Evolutionary conservation across 805 yeast species (phyloP).

Genomic region (Deakozyma indianensis): DNA sequence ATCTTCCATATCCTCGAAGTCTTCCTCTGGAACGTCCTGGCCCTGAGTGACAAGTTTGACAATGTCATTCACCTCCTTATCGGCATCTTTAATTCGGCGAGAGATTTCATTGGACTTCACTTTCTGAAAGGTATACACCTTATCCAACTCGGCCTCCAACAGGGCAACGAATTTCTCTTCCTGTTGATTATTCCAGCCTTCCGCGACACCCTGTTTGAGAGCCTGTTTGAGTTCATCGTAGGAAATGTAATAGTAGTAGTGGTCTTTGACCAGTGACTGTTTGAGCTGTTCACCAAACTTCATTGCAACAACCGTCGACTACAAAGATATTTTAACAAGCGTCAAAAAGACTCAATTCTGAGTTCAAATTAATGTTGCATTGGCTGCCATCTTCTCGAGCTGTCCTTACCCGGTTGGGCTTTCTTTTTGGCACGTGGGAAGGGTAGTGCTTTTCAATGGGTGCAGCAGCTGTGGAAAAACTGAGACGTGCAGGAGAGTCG

Average conservation of each 20-base stretch:
- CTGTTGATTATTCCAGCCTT: slow-evolving; percentile 55
- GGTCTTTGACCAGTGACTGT: slow-evolving; percentile 79
- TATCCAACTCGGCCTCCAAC: slow-evolving; percentile 77
- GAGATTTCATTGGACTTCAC: slow-evolving; percentile 76
- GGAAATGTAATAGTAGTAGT: slow-evolving; percentile 77
- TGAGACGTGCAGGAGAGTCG: too few relatives aligned
- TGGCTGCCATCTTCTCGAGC: too few relatives aligned
- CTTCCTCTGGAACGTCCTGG: slow-evolving; percentile 37
- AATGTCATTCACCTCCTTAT: slow-evolving; percentile 52
- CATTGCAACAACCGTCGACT: too few relatives aligned
- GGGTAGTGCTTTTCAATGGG: too few relatives aligned
- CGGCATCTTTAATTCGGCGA: slow-evolving; percentile 74
- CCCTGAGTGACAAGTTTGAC: slow-evolving; percentile 28
- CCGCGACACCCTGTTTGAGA: slow-evolving; percentile 52
- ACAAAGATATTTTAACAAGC: too few relatives aligned
- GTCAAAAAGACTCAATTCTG: too few relatives aligned
- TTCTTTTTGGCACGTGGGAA: too few relatives aligned
- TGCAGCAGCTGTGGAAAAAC: too few relatives aligned
- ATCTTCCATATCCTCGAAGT: slow-evolving; percentile 60
- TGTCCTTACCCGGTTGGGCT: too few relatives aligned
- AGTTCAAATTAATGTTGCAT: too few relatives aligned
- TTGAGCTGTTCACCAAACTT: slow-evolving; percentile 92
- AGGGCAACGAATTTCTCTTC: slow-evolving; percentile 71
- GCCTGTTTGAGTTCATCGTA: slow-evolving; percentile 84
- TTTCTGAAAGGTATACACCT: slow-evolving; percentile 81